Conservation (phyloP, 2,329 filamentous ascomycete species). For the Hymenoscyphus repandus region DNA sequence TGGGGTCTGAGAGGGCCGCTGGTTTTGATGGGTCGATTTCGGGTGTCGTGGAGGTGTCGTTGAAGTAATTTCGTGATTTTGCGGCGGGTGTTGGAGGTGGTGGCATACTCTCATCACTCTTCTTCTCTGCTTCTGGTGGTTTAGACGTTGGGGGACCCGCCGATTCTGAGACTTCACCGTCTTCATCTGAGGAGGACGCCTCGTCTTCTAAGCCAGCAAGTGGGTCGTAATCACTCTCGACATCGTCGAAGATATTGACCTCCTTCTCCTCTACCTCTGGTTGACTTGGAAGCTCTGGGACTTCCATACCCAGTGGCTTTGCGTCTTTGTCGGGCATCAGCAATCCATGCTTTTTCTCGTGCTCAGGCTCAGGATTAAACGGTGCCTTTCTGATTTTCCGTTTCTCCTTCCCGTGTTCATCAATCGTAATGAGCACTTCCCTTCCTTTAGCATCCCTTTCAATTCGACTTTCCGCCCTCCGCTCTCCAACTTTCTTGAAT, state of each 20-base stretch:
- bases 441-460: conserved; percentile 56
- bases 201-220: conserved; percentile 50
- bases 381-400: conserved; percentile 55
- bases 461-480: conserved; percentile 50
- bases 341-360: conserved; percentile 38
- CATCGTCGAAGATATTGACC: conserved; percentile 61
- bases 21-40: conserved; percentile 32
- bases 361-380: conserved; percentile 31
- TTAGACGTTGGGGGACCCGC: conserved; percentile 10
- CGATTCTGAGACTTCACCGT: conserved; percentile 27
- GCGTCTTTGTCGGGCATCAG: conserved; percentile 49
- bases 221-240: conserved; percentile 62
- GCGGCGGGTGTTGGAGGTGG: conserved; percentile 39
- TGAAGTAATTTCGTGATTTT: conserved; percentile 53
- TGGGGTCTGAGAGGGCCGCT: conserved; percentile 64
- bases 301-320: conserved; percentile 59
- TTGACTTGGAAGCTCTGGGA: conserved; percentile 49
- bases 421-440: conserved; percentile 60
- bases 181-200: conserved; percentile 32
- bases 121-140: not conserved
- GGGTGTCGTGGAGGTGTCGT: conserved; percentile 45
- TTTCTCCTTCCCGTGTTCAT: conserved; percentile 62
- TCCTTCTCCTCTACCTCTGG: conserved; percentile 49
- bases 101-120: conserved; percentile 34
- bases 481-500: conserved; percentile 60